A percentile compares a stretch with the other conserved stretches of the same genome.
Evolutionary conservation across 495 filamentous ascomycete genomes (phyloP).

Genomic region (Talaromyces nanjingensis): DNA sequence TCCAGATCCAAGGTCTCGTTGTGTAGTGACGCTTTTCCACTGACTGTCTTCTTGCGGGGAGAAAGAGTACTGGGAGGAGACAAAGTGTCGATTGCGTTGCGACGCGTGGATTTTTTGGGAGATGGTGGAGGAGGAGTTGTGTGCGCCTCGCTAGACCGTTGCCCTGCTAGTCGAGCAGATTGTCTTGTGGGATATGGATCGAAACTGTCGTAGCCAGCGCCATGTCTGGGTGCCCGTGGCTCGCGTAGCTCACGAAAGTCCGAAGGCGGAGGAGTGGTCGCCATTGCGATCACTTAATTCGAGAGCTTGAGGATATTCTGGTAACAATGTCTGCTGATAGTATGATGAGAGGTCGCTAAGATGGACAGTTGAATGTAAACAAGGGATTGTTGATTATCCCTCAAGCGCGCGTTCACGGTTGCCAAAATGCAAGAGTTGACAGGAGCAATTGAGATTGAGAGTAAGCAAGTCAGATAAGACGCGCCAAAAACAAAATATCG

Average conservation of each 20-base stretch:
- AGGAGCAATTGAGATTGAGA: neutral
- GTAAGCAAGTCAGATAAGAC: neutral
- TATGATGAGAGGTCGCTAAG: neutral
- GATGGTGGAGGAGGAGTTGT: conserved; percentile 33
- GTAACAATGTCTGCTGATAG: neutral
- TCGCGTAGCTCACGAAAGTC: conserved; percentile 27
- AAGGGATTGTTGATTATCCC: conserved; percentile 4
- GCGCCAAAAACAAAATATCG: neutral
- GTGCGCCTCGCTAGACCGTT: conserved; percentile 25
- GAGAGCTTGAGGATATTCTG: neutral
- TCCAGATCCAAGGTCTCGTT: conserved; percentile 10
- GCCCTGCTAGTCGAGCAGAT: conserved; percentile 41
- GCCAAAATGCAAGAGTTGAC: neutral
- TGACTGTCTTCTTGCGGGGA: conserved; percentile 44
- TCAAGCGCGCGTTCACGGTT: neutral
- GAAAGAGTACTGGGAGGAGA: conserved; percentile 21
- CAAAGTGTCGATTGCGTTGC: conserved; percentile 2
- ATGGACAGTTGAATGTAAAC: neutral
- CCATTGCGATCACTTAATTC: conserved; percentile 29
- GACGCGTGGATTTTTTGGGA: conserved; percentile 13
- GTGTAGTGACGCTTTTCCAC: conserved; percentile 1
- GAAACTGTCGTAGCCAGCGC: conserved; percentile 59
- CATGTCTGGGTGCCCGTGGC: conserved; percentile 68
- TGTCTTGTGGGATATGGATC: conserved; percentile 55
- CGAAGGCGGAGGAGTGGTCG: conserved; percentile 60